phyloP scores from a whole-genome alignment of 805 yeast genomes.

The Candida silvatica region DNA sequence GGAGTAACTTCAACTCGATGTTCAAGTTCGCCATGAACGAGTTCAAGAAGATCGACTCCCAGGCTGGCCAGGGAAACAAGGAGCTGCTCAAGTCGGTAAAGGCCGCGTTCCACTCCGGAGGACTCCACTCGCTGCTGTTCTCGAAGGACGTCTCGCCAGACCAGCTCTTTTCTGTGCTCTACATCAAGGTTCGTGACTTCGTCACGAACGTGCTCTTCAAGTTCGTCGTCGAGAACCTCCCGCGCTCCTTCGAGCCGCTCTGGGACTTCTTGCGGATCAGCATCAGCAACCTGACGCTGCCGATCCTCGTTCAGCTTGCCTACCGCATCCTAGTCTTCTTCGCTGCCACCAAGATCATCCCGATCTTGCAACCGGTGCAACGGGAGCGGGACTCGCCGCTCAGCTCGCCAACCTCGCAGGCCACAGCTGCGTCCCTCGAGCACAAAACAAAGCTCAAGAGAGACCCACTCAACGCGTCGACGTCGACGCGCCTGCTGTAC shows the following conservation, averaged over 20 bases:
- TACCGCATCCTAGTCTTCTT: slow-evolving; percentile 78
- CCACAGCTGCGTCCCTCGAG: slow-evolving; percentile 12
- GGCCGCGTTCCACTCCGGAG: slow-evolving; percentile 3
- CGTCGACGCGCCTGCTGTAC: slow-evolving; percentile 51
- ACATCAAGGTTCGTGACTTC: slow-evolving; percentile 9
- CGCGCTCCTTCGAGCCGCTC: slow-evolving; percentile 42
- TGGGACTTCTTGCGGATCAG: slow-evolving; percentile 46
- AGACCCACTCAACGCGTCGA: slow-evolving; percentile 8
- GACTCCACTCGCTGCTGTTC: slow-evolving; percentile 2
- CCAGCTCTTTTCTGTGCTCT: slow-evolving; percentile 2
- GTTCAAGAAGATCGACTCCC: slow-evolving; percentile 26
- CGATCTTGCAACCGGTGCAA: slow-evolving; percentile 32
- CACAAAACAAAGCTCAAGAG: background rate
- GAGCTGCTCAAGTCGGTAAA: slow-evolving; percentile 2
- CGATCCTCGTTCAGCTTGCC: slow-evolving; percentile 72
- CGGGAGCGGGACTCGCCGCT: slow-evolving; percentile 4
- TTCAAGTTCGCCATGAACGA: slow-evolving; percentile 28
- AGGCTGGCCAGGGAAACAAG: slow-evolving; percentile 20
- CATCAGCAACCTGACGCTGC: slow-evolving; percentile 63
- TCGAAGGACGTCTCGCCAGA: background rate
- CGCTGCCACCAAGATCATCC: slow-evolving; percentile 91
- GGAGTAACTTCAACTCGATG: slow-evolving; percentile 26
- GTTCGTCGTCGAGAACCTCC: slow-evolving; percentile 42
- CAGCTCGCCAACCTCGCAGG: slow-evolving; percentile 8
- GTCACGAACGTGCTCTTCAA: slow-evolving; percentile 21